Evolutionary conservation across 2,329 filamentous ascomycete species (phyloP), one percentile per base, ranked within the genome.

Genomic region (Xylaria sp.): DNA sequence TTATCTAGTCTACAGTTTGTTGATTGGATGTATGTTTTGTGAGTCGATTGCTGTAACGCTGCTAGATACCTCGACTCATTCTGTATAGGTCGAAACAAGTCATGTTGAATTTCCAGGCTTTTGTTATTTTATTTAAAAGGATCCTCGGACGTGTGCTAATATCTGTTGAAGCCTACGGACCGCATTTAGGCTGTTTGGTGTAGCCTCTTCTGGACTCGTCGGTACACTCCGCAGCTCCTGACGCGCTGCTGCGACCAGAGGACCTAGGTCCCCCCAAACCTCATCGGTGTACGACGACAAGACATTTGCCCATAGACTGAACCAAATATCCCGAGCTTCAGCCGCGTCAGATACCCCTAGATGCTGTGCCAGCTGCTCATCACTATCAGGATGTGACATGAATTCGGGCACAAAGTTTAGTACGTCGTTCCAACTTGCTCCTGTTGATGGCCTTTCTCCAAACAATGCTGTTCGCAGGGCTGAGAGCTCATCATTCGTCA

Each of bases 191-290:
- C 63, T 73, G 70, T 11, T 76, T 70, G 15, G 73, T 69, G 54
- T 44, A 13, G 61, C 31, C 9, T 63, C 72, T 42, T 70, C 69
- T 39, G 71, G 71, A 17, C 68, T 68, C 38, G 75, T 72, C 59
- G 79, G 74, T 27, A 83, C 75, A 29, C 80, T 75, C 54, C 84
- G 79, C 22, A 91, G 76, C 74, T 92, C 89, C 51, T 78, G 77
- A 63, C 80, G 81, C 3, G 89, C 90, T 67, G 86, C 83, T 56
- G 82, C 79, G 10, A 89, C 84, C 38, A 90, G 78, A 3, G 85
- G 82, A 33, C 82, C 78, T 22, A 92, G 76, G 63, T 87, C 87
- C 22, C 90, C 90, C 90, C 90, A 92, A 27, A 92, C 89, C 62
- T 91, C 86, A 73, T 91, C 88, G 0, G 83, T 84, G 70, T 90